phyloP scores from a whole-genome alignment of 225 moss, liverwort and hornwort genomes.

The Anthoceros angustus region DNA sequence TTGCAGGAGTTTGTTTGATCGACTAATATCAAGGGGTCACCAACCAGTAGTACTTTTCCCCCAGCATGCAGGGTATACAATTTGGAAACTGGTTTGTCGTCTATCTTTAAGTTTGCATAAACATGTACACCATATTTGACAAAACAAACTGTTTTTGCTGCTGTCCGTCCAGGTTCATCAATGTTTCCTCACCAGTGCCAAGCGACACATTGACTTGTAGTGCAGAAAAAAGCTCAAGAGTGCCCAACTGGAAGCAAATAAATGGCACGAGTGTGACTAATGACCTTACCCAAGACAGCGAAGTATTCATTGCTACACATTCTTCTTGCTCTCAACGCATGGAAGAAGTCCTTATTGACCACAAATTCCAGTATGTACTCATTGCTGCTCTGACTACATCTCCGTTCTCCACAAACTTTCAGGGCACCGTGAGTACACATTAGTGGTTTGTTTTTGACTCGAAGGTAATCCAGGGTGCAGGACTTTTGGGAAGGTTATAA shows the following conservation, averaged over 20 bases:
- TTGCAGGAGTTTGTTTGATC: slow-evolving; percentile 22
- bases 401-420: no score
- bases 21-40: slow-evolving; percentile 13
- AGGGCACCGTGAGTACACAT: background rate
- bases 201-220: no score
- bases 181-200: no score
- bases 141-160: no score
- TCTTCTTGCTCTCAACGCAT: background rate
- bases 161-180: no score
- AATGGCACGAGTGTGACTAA: background rate
- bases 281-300: background rate
- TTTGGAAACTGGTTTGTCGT: no score
- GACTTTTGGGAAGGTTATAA: slow-evolving; percentile 47
- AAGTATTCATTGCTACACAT: background rate
- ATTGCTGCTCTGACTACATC: no score
- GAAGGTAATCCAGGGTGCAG: slow-evolving; percentile 1
- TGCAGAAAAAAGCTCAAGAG: background rate
- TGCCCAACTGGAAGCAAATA: background rate
- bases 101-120: no score
- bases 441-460: background rate
- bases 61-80: slow-evolving; percentile 9
- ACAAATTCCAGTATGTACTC: background rate
- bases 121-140: no score
- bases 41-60: slow-evolving; percentile 17
- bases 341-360: background rate